phyloP scores from a whole-genome alignment of 805 yeast species.

The Hagleromyces aurorensis region DNA sequence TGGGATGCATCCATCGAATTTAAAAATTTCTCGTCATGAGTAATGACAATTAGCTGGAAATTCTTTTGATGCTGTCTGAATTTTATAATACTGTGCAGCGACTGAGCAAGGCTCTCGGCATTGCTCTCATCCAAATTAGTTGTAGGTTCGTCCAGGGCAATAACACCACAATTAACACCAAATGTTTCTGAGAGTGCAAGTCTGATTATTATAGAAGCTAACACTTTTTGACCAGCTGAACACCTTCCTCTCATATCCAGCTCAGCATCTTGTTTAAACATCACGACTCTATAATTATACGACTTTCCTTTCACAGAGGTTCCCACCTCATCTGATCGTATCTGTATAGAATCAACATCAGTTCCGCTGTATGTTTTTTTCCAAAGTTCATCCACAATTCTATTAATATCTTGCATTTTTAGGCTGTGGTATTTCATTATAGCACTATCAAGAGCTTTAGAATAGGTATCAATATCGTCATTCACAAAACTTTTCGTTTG shows the following conservation, averaged over 20 bases:
- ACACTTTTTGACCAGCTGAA: slow-evolving; percentile 94
- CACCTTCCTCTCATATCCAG: slow-evolving; percentile 97
- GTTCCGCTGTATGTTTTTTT: slow-evolving; percentile 89
- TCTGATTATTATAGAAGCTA: slow-evolving; percentile 86
- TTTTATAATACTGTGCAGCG: slow-evolving; percentile 68
- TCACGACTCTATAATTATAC: slow-evolving; percentile 88
- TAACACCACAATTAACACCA: slow-evolving; percentile 90
- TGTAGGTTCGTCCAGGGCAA: slow-evolving; percentile 96
- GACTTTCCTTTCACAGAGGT: slow-evolving; percentile 44
- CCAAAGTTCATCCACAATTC: slow-evolving; percentile 87
- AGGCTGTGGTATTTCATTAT: slow-evolving; percentile 86
- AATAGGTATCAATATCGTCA: slow-evolving; percentile 73
- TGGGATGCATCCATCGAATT: slow-evolving; percentile 76
- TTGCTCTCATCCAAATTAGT: slow-evolving; percentile 89
- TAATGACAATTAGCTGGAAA: slow-evolving; percentile 90
- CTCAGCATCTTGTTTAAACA: slow-evolving; percentile 88
- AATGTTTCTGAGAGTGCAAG: slow-evolving; percentile 92
- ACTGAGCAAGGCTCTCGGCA: slow-evolving; percentile 76
- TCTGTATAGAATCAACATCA: slow-evolving; percentile 85
- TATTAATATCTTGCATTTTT: slow-evolving; percentile 89
- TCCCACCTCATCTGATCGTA: slow-evolving; percentile 63
- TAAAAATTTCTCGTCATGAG: slow-evolving; percentile 91
- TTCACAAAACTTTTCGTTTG: slow-evolving; percentile 70
- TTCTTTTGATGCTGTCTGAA: slow-evolving; percentile 70
- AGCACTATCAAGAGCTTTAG: slow-evolving; percentile 83